Percentiles rank a stretch among this genome's conserved stretches.
phyloP scores from a whole-genome alignment of 179 eudicot genomes.

The Actinidia polygama region DNA sequence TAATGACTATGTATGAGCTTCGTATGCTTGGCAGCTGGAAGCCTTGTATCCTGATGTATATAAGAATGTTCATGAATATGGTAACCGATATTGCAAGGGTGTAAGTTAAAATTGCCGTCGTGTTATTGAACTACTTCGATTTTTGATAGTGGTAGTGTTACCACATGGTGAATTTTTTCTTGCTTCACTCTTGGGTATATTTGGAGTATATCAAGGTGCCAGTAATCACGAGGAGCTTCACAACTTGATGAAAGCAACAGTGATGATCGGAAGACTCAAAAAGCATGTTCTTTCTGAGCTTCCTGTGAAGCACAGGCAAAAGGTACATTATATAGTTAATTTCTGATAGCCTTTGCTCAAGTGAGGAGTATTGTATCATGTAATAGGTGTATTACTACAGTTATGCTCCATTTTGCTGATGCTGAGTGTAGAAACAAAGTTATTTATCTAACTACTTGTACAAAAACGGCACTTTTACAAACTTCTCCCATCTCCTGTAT shows the following conservation, averaged over 20 bases:
- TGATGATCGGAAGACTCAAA: conserved; percentile 98
- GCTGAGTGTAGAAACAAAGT: too few species aligned
- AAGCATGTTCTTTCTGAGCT: conserved; percentile 95
- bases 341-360: conserved; percentile 9
- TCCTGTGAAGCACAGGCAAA: conserved; percentile 96
- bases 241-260: conserved; percentile 90
- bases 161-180: conserved; percentile 8
- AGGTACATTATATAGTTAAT: conserved; percentile 48
- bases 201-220: conserved; percentile 97
- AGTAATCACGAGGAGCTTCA: conserved; percentile 98
- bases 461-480: too few species aligned
- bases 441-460: too few species aligned
- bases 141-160: not conserved
- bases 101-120: conserved; percentile 50
- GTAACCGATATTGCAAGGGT: conserved; percentile 96
- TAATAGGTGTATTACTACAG: not conserved
- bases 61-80: conserved; percentile 91
- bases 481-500: too few species aligned
- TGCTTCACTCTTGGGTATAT: conserved; percentile 59
- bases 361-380: not conserved
- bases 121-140: not conserved
- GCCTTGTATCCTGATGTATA: conserved; percentile 88
- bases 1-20: not conserved
- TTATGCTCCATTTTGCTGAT: not conserved
- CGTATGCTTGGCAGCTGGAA: conserved; percentile 68